Evolutionary conservation across 495 filamentous ascomycete genomes (phyloP), one percentile per base, ranked within the genome.

Genomic region (Cercophora sp.): DNA sequence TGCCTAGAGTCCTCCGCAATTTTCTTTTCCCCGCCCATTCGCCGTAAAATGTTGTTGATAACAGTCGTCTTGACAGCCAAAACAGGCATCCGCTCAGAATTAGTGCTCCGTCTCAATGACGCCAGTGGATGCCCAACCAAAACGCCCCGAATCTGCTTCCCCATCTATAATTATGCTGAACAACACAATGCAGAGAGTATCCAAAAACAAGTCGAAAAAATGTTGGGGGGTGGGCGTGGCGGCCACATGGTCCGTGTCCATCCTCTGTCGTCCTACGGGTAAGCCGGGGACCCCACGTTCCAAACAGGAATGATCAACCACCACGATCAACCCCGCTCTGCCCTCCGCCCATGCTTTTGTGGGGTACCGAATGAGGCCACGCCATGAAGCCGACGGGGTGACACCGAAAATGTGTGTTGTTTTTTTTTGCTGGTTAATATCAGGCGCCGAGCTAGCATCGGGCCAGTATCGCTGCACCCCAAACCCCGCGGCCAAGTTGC

Each of bases 31-130:
- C 40, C 40, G n/a, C n/a, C 16, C n/a, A 22, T 43, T 43, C 40
- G 40, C 40, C 40, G 20, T 43, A 22, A 43, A 43, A 43, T 43
- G 40, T n/a, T n/a, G n/a, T n/a, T n/a, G n/a, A n/a, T n/a, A n/a
- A n/a, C n/a, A n/a, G n/a, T n/a, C n/a, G n/a, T n/a, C n/a, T n/a
- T n/a, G n/a, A n/a, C n/a, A n/a, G n/a, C n/a, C n/a, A n/a, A n/a
- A n/a, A 39, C 10, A 32, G 13, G 13, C 6, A 18, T n/a, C 36
- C 36, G 36, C 18, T 22, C 22, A 18, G 23, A 15, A 43, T 43
- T 22, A 18, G 20, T 8, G 23, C 18, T 10, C 8, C n/a, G n/a
- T n/a, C 18, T 10, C 9, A 22, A 5, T 22, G 5, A 10, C 19
- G 13, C 40, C 16, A 43, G 4, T 10, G n/a, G 19, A 18, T n/a